Conservation (phyloP, 768 basidiomycete species). For the Auricularia auricula-judae region DNA sequence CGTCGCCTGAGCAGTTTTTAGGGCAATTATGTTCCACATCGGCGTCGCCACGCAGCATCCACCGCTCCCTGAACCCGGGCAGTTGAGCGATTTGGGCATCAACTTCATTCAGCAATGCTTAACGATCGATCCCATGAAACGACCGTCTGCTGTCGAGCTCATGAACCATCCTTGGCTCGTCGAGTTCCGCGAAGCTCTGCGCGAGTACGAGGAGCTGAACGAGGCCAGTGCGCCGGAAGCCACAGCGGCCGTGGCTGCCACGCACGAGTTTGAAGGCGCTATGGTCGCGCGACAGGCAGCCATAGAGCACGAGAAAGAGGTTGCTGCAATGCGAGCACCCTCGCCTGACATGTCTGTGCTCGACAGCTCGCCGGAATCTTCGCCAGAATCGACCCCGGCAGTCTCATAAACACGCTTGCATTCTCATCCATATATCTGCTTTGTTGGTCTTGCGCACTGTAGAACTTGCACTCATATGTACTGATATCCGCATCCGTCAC, state of each 20-base stretch:
- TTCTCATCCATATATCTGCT: neutral
- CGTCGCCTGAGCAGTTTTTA: constrained; percentile 20
- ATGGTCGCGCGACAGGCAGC: constrained; percentile 46
- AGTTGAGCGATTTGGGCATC: constrained; percentile 82
- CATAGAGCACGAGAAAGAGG: constrained; percentile 47
- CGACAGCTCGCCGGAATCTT: constrained; percentile 25
- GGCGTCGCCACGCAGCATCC: constrained; percentile 95
- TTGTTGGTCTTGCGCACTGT: neutral
- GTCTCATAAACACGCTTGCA: neutral
- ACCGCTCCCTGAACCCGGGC: constrained; percentile 81
- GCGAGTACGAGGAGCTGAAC: constrained; percentile 45
- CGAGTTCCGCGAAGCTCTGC: constrained; percentile 61
- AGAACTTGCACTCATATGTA: neutral
- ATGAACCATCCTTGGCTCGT: constrained; percentile 87
- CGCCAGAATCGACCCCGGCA: constrained; percentile 17
- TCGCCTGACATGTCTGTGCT: constrained; percentile 26
- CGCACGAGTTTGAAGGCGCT: constrained; percentile 38
- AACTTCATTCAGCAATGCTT: constrained; percentile 90
- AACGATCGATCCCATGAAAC: constrained; percentile 69
- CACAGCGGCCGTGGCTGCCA: constrained; percentile 33
- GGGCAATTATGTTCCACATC: constrained; percentile 99
- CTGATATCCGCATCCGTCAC: neutral
- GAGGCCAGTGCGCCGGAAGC: constrained; percentile 43
- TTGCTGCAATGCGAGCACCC: constrained; percentile 39
- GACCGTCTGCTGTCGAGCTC: constrained; percentile 78